These are phyloP conservation scores for Spirogloea muscicola DNA, from an alignment of 139 green algal species.

Conservation along the genomic window DNA sequence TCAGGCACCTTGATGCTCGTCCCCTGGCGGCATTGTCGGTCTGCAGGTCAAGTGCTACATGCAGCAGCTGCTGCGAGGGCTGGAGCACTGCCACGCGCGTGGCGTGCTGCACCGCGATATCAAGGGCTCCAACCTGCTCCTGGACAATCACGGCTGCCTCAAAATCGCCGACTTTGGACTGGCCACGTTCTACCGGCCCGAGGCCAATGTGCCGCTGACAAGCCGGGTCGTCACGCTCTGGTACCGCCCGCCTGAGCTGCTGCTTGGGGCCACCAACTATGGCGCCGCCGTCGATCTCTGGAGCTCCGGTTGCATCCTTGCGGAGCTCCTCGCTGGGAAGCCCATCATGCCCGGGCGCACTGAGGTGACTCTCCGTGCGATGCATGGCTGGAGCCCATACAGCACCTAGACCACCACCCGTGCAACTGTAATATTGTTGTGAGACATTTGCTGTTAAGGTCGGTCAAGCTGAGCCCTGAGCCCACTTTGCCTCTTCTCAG, in stretches of 20 bases:
- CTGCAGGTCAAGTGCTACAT: constrained; percentile 48
- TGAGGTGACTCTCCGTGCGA: constrained; percentile 35
- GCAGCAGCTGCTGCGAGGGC: constrained; percentile 33
- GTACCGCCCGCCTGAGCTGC: constrained; percentile 95
- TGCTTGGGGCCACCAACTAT: constrained; percentile 92
- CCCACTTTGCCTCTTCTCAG: too few relatives aligned
- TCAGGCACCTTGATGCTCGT: too few relatives aligned
- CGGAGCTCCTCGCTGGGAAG: constrained; percentile 52
- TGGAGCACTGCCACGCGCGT: constrained; percentile 46
- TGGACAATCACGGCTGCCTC: constrained; percentile 47
- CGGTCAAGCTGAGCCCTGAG: too few relatives aligned
- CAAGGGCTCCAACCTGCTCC: constrained; percentile 50
- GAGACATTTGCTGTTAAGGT: too few relatives aligned
- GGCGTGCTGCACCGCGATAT: constrained; percentile 54
- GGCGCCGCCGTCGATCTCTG: constrained; percentile 94
- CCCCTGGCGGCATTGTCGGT: too few relatives aligned
- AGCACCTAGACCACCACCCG: too few relatives aligned
- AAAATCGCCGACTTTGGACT: constrained; percentile 56
- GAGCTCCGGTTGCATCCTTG: constrained; percentile 74
- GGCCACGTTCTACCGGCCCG: constrained; percentile 48
- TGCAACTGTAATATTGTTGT: too few relatives aligned
- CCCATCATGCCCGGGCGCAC: constrained; percentile 53
- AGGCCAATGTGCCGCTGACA: constrained; percentile 39
- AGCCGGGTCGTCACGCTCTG: constrained; percentile 90
- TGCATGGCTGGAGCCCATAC: too few relatives aligned